A percentile compares a stretch with the other conserved stretches of the same genome.
Evolutionary conservation across 1,284 basidiomycete species (phyloP).

Genomic region (Microbotryum saponariae): DNA sequence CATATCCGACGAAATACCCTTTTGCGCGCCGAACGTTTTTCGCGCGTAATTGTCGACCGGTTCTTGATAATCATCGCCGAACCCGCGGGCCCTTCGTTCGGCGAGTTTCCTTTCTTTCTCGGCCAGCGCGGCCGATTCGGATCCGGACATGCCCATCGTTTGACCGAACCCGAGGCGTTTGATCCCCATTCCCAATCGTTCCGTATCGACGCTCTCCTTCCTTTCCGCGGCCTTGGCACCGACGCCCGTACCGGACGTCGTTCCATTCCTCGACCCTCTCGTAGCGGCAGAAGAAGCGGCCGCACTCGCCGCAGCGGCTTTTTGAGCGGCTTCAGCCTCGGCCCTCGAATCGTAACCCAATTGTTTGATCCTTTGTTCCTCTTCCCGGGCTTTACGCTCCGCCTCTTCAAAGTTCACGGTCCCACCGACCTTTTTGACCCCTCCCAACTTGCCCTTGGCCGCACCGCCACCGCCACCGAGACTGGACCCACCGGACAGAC

Average conservation of each 20-base stretch:
- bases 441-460: conserved; percentile 59
- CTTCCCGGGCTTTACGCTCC: conserved; percentile 74
- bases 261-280: conserved; percentile 12
- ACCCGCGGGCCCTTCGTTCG: conserved; percentile 29
- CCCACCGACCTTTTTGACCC: conserved; percentile 59
- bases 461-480: conserved; percentile 42
- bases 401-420: conserved; percentile 86
- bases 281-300: conserved; percentile 36
- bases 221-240: conserved; percentile 32
- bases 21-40: conserved; percentile 84
- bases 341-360: conserved; percentile 77
- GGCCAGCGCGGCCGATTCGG: conserved; percentile 33
- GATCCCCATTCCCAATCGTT: conserved; percentile 69
- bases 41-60: conserved; percentile 53
- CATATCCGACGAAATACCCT: conserved; percentile 95
- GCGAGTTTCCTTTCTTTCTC: conserved; percentile 31
- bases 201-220: conserved; percentile 44
- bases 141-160: conserved; percentile 42
- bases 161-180: conserved; percentile 80
- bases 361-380: conserved; percentile 79
- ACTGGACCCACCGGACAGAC: conserved; percentile 22
- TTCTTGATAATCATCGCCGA: conserved; percentile 27
- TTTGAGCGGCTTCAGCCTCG: conserved; percentile 49
- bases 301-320: conserved; percentile 42
- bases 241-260: conserved; percentile 2